Percentiles rank a stretch among this genome's conserved stretches.
phyloP scores from a whole-genome alignment of 169 alveolate species.

The Cryptosporidium ryanae region DNA sequence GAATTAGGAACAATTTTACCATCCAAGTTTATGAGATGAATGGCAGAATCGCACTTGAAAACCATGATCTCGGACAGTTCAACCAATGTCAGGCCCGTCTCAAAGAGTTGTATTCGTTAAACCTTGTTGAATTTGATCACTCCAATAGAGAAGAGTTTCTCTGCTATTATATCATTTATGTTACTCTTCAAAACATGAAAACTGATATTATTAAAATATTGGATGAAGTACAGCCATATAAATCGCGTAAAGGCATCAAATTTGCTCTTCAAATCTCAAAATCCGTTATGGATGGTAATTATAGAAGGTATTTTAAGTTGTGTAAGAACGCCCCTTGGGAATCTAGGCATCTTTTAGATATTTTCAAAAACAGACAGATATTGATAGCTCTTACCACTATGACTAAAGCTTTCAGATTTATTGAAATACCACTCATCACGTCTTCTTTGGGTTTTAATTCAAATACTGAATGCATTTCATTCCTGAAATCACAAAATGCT shows the following conservation, averaged over 20 bases:
- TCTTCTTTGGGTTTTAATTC: constrained; percentile 49
- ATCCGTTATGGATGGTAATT: constrained; percentile 77
- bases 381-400: constrained; percentile 56
- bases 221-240: constrained; percentile 38
- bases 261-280: constrained; percentile 55
- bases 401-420: constrained; percentile 68
- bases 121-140: constrained; percentile 77
- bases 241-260: constrained; percentile 17
- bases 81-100: constrained; percentile 94
- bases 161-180: constrained; percentile 78
- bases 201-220: constrained; percentile 70
- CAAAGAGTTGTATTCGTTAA: constrained; percentile 83
- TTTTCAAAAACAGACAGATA: constrained; percentile 62
- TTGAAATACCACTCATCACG: constrained; percentile 22
- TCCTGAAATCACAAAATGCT: constrained; percentile 37
- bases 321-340: constrained; percentile 80
- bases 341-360: constrained; percentile 30
- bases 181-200: constrained; percentile 81
- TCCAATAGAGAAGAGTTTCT: constrained; percentile 78
- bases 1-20: constrained; percentile 87
- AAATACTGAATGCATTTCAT: constrained; percentile 17
- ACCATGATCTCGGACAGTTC: constrained; percentile 92
- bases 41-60: constrained; percentile 92
- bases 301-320: constrained; percentile 79
- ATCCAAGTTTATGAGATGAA: constrained; percentile 92